A percentile compares a stretch with the other conserved stretches of the same genome.
Conservation (phyloP, 768 basidiomycete genomes). For the Lactarius akahatsu region DNA sequence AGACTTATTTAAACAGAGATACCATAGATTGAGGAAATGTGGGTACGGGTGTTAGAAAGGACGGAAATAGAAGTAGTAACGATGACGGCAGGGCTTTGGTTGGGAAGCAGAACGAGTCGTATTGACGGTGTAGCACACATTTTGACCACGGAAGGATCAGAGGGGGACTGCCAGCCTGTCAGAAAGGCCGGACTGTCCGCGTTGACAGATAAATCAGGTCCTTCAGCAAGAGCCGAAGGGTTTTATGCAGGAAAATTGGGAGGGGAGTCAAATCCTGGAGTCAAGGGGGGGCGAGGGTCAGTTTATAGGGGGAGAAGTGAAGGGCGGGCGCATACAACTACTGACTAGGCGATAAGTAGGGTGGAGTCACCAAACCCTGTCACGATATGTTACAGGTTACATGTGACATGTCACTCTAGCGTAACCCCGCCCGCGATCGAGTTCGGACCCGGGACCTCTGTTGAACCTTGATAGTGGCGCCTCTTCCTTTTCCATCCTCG, state of each 20-base stretch:
- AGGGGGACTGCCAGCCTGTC: conserved; percentile 39
- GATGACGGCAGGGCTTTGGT: conserved; percentile 30
- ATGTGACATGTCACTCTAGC: conserved; percentile 17
- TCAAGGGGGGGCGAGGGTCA: conserved; percentile 6
- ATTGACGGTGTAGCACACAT: conserved; percentile 41
- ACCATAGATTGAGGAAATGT: conserved; percentile 19
- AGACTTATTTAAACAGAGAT: conserved; percentile 23
- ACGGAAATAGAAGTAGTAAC: conserved; percentile 26
- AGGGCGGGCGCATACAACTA: not conserved
- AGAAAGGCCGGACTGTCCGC: conserved; percentile 46
- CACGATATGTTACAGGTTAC: conserved; percentile 32
- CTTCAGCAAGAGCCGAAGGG: conserved; percentile 31
- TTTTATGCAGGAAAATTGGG: not conserved
- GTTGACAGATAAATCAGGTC: conserved; percentile 33
- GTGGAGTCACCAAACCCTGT: conserved; percentile 37
- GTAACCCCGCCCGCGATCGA: conserved; percentile 24
- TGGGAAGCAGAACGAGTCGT: conserved; percentile 32
- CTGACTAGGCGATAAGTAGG: conserved; percentile 28
- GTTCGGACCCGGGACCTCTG: conserved; percentile 19
- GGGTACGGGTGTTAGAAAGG: conserved; percentile 18
- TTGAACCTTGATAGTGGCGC: conserved; percentile 26
- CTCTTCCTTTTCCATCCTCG: conserved; percentile 7
- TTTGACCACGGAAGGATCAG: conserved; percentile 33
- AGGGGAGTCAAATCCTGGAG: conserved; percentile 16
- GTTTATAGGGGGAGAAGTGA: conserved; percentile 26